Evolutionary conservation across 768 basidiomycete genomes (phyloP).

Genomic region (Auricularia sp.): DNA sequence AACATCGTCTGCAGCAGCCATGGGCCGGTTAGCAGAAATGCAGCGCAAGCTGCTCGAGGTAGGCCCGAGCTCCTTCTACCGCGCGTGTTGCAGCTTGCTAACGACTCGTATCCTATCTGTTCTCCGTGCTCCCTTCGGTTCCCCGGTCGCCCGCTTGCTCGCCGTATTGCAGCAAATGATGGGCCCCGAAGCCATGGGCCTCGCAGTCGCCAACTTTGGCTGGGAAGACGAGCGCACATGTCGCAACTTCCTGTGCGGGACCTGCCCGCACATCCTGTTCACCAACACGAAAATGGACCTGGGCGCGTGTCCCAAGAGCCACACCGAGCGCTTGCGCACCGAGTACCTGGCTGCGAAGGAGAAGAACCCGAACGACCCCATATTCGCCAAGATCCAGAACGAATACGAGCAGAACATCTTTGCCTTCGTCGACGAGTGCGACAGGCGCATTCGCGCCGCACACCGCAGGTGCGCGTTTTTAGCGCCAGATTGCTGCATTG

Average conservation of each 20-base stretch:
- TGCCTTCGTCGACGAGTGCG: constrained; percentile 95
- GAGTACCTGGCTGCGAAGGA: constrained; percentile 81
- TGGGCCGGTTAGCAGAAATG: constrained; percentile 96
- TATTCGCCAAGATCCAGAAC: constrained; percentile 79
- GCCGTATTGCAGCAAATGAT: constrained; percentile 80
- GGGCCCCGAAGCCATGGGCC: constrained; percentile 99
- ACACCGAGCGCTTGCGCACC: constrained; percentile 86
- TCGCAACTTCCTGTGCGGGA: constrained; percentile 94
- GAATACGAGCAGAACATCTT: constrained; percentile 96
- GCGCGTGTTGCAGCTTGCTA: background rate
- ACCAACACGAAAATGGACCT: constrained; percentile 99
- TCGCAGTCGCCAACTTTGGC: constrained; percentile 80
- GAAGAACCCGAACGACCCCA: constrained; percentile 64
- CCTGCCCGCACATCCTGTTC: constrained; percentile 96
- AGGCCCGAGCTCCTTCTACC: constrained; percentile 7
- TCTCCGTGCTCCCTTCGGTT: no score
- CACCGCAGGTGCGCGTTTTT: constrained; percentile 44
- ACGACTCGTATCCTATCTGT: no score
- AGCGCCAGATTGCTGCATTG: no score
- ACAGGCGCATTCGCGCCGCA: constrained; percentile 86
- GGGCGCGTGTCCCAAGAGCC: constrained; percentile 93
- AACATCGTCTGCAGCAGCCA: constrained; percentile 22
- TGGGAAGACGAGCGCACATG: constrained; percentile 98
- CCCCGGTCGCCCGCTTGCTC: no score
- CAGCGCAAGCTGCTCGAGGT: constrained; percentile 84